phyloP scores from a whole-genome alignment of 345 rosid species.

The Moricandia moricandioides region DNA sequence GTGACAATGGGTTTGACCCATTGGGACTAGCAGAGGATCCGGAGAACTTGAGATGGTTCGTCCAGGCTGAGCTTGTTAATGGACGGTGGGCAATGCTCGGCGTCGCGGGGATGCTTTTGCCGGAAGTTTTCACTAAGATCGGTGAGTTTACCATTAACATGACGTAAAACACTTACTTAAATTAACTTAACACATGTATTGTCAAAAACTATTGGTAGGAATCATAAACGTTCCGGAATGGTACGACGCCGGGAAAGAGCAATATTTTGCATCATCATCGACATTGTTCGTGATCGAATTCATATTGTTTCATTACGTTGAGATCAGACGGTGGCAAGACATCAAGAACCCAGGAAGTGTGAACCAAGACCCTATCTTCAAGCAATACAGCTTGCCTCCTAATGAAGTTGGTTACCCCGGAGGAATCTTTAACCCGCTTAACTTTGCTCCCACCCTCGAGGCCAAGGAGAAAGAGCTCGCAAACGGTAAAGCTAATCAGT shows the following conservation, averaged over 20 bases:
- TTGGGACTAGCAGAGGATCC: conserved; percentile 93
- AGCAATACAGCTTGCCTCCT: conserved; percentile 95
- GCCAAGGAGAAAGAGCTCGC: conserved; percentile 98
- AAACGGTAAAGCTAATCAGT: conserved; percentile 48
- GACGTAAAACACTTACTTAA: neutral
- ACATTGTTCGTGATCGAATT: conserved; percentile 94
- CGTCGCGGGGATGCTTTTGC: conserved; percentile 89
- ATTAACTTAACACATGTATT: neutral
- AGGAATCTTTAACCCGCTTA: conserved; percentile 87
- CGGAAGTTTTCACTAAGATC: conserved; percentile 83
- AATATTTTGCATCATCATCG: conserved; percentile 88
- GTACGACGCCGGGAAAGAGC: conserved; percentile 87
- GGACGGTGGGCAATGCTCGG: conserved; percentile 97
- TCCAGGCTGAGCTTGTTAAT: conserved; percentile 94
- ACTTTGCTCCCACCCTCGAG: conserved; percentile 76
- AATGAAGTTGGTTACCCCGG: conserved; percentile 88
- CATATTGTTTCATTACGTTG: conserved; percentile 94
- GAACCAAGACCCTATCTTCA: conserved; percentile 97
- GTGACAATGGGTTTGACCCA: conserved; percentile 97
- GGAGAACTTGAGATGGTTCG: conserved; percentile 81
- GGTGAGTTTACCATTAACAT: conserved; percentile 42
- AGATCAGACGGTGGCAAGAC: conserved; percentile 98
- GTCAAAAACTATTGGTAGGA: conserved; percentile 12
- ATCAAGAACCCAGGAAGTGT: conserved; percentile 96
- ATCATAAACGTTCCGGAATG: conserved; percentile 73